These are phyloP conservation scores for Naganishia cerealis DNA, from an alignment of 1,284 basidiomycete genomes.

Conservation along the genomic window DNA sequence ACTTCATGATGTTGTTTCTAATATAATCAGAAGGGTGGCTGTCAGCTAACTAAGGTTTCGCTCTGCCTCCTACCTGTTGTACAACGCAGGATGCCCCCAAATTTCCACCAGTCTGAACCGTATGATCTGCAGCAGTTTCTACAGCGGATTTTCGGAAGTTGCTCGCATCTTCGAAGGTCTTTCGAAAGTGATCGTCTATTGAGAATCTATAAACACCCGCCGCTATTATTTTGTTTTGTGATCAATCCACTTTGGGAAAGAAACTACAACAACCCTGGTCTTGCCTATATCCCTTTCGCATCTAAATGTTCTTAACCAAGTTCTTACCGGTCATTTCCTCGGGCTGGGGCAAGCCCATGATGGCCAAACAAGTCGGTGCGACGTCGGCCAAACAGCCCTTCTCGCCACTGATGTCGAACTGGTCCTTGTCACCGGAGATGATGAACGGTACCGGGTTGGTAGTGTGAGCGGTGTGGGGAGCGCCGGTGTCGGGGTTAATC, in stretches of 20 bases:
- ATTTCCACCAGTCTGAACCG: too few relatives aligned
- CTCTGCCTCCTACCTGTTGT: background rate
- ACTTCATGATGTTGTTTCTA: background rate
- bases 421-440: conserved; percentile 64
- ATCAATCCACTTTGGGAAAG: conserved; percentile 1
- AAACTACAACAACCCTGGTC: conserved; percentile 6
- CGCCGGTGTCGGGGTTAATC: conserved; percentile 74
- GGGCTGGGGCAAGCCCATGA: conserved; percentile 67
- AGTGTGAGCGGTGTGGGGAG: conserved; percentile 50
- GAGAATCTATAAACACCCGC: conserved; percentile 11
- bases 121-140: too few relatives aligned
- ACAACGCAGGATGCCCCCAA: too few relatives aligned
- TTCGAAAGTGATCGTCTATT: conserved; percentile 5
- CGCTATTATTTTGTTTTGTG: background rate
- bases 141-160: background rate
- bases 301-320: conserved; percentile 27
- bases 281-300: background rate
- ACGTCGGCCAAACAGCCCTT: conserved; percentile 78
- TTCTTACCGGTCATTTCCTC: conserved; percentile 52
- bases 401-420: conserved; percentile 60
- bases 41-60: background rate
- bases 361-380: conserved; percentile 76
- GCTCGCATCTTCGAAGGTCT: background rate
- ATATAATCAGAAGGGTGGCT: background rate
- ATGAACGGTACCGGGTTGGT: conserved; percentile 63